phyloP scores from a whole-genome alignment of 768 basidiomycete genomes.

The Boletus reticulatus region DNA sequence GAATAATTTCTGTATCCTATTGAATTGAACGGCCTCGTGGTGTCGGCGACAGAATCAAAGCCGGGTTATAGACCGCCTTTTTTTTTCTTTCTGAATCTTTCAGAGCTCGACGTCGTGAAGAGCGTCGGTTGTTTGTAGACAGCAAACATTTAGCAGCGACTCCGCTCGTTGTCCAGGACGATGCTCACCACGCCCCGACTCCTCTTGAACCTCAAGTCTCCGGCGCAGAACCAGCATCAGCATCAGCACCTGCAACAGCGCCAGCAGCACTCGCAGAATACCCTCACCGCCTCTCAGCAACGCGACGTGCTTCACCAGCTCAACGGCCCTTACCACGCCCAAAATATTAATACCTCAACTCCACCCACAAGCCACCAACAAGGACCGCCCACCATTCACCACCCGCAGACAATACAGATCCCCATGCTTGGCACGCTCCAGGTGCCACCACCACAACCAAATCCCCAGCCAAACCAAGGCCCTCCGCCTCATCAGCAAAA shows the following conservation, averaged over 20 bases:
- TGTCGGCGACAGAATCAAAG: not conserved
- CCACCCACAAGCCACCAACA: slow-evolving; percentile 17
- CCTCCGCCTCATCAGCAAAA: slow-evolving; percentile 55
- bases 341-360: slow-evolving; percentile 14
- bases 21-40: slow-evolving; percentile 21
- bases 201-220: slow-evolving; percentile 32
- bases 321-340: slow-evolving; percentile 29
- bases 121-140: slow-evolving; percentile 33
- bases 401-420: slow-evolving; percentile 46
- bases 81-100: slow-evolving; percentile 6
- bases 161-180: slow-evolving; percentile 19
- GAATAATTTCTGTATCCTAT: slow-evolving; percentile 75
- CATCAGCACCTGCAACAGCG: slow-evolving; percentile 17
- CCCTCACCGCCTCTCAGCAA: slow-evolving; percentile 25
- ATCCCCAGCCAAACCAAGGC: slow-evolving; percentile 35
- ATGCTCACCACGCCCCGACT: slow-evolving; percentile 36
- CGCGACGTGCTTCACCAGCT: slow-evolving; percentile 31
- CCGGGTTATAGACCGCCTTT: slow-evolving; percentile 2
- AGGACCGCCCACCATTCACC: slow-evolving; percentile 34
- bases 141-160: slow-evolving; percentile 23
- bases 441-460: slow-evolving; percentile 53
- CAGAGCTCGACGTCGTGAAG: slow-evolving; percentile 10
- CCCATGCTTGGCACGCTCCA: slow-evolving; percentile 76
- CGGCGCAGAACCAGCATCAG: slow-evolving; percentile 20
- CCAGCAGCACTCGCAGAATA: slow-evolving; percentile 27